Percentiles rank a stretch among this genome's conserved stretches.
Evolutionary conservation across 495 filamentous ascomycete species (phyloP).

Genomic region (Saxispiralis lemnorum): DNA sequence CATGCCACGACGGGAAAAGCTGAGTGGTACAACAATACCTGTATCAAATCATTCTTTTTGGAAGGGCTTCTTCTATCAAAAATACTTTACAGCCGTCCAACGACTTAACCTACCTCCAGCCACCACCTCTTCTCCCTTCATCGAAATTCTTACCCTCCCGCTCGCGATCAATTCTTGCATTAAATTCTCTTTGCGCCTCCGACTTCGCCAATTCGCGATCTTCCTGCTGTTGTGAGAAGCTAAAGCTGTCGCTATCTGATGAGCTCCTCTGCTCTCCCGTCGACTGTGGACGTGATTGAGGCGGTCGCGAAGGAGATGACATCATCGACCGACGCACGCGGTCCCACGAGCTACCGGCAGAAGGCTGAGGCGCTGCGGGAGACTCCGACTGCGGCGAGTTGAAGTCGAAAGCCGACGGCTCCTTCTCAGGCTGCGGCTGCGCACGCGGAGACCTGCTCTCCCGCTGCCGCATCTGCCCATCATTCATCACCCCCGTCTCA

Average conservation of each 20-base stretch:
- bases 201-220: conserved; percentile 27
- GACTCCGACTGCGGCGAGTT: too few relatives aligned
- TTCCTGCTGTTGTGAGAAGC: conserved; percentile 25
- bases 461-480: conserved; percentile 6
- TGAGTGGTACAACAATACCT: too few relatives aligned
- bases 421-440: too few relatives aligned
- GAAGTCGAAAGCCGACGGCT: too few relatives aligned
- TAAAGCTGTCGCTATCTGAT: conserved; percentile 24
- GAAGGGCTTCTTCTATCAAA: too few relatives aligned
- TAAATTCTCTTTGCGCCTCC: conserved; percentile 37
- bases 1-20: too few relatives aligned
- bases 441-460: too few relatives aligned
- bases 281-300: not conserved
- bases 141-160: conserved; percentile 14
- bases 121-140: conserved; percentile 3
- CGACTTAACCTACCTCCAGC: not conserved
- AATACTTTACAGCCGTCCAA: not conserved
- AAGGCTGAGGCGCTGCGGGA: too few relatives aligned
- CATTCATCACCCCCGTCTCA: conserved; percentile 8
- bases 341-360: too few relatives aligned
- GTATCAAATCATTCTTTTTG: too few relatives aligned
- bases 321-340: too few relatives aligned
- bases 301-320: not conserved
- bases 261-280: not conserved
- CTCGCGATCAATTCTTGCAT: conserved; percentile 33